Base-by-base conservation (phyloP, 352 stramenopile genomes). In the Phytophthora citricola region DNA sequence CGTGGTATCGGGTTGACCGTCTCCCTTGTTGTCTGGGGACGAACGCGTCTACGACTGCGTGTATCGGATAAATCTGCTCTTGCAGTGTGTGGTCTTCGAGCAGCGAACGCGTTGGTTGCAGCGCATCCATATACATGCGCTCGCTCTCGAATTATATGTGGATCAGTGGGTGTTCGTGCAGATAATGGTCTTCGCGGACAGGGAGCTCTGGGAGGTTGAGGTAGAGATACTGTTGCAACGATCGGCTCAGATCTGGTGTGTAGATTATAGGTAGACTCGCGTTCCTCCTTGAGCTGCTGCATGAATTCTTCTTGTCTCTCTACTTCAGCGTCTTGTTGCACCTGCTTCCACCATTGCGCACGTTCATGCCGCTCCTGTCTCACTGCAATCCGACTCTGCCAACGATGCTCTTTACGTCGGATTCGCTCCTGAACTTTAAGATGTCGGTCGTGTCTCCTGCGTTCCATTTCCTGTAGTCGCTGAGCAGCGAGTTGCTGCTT, bases 71-170 rank as follows among this genome's bases (percentile, higher is more conserved):
- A 65, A 20, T 59, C 57, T 5, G 31, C 27, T 56, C 49, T 44
- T 52, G 58, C 53, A 26, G 58, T 62, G 63, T 70, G 66, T 10
- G 49, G 60, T 39, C 58, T 53, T 26, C 62, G 54, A 43, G 48
- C 52, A 54, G 69, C 34, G 26, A 78, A 86, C n/a, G 80, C 74
- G 53, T 81, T 85, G 0, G 75, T 77, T 4, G 83, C 79, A 15
- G 85, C 76, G 31, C 81, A 74, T 1, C 82, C 82, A 24, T 91
- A 91, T 15, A 86, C 49, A 8, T 78, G 36, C 5, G 73, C 79
- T 22, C 82, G 73, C 45, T 86, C 75, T 9, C 76, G 76, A 5
- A 69, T 48, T 1, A 87, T 63, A 12, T 79, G 75, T 20, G 79
- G 78, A 15, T 63, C 45, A 53, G 43, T 59, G 34, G n/a, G 9